phyloP scores from a whole-genome alignment of 192 early-diverging fungal species.

The Backusella mclennaniae region DNA sequence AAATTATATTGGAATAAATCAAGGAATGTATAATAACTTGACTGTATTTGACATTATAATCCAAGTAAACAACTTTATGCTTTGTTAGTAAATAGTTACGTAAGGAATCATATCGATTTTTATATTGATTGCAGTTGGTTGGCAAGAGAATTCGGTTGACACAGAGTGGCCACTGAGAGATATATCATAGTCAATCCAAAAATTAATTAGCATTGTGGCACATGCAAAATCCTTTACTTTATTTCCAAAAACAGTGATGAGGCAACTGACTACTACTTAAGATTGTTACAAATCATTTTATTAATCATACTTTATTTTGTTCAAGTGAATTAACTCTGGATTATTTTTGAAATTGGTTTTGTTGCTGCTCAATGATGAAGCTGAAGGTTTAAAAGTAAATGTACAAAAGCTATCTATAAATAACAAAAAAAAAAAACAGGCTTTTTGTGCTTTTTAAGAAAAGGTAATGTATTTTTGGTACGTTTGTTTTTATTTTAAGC shows the following conservation, averaged over 20 bases:
- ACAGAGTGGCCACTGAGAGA: not conserved
- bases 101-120: not conserved
- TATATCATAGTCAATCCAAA: not conserved
- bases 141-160: not conserved
- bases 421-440: not conserved
- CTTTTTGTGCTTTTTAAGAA: not conserved
- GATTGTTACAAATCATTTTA: not conserved
- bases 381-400: not conserved
- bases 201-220: constrained; percentile 7
- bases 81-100: not conserved
- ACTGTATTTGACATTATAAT: not conserved
- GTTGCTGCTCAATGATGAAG: not conserved
- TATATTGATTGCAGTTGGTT: not conserved
- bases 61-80: not conserved
- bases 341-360: not conserved
- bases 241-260: not conserved
- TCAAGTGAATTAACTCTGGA: not conserved
- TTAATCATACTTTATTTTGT: not conserved
- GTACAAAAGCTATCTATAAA: not conserved
- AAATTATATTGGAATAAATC: not conserved
- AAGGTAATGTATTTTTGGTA: not conserved
- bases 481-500: not conserved
- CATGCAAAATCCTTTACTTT: not conserved
- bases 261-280: not conserved
- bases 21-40: not conserved